Evolutionary conservation across 768 basidiomycete genomes (phyloP), one percentile per base, ranked within the genome.

Genomic region (Podaxis sp.): DNA sequence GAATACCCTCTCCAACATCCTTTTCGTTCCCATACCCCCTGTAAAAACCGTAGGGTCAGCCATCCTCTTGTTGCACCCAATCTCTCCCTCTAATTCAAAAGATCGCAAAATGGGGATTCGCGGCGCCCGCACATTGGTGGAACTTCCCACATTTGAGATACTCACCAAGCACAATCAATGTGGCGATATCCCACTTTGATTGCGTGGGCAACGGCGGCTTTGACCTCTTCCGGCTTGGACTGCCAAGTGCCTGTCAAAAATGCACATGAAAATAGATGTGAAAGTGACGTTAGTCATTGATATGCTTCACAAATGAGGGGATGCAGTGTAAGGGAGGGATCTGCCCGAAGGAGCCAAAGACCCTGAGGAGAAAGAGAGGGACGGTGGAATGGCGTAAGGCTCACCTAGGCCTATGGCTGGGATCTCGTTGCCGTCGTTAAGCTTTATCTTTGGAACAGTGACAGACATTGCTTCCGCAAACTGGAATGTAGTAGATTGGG

Each of bases 1-100:
- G 85, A 68, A 95, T 84, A 10, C 91, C 93, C 62, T 86, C 81
- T 5, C 92, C 93, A 14, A 95, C 92, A 64, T 90, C 87, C 67
- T 85, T 84, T 71, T 94, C 91, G 69, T 93, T 94, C 58, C 81
- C 81, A 67, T 89, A 89, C 44, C 57, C 75, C 79, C 87, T 85
- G 42, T 75, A 62, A 42, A 61, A 27, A 59, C 4, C 18, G 50
- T 63, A 68, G 68, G 68, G 68, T 71, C 67, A 65, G 60, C 40
- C 54, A n/a, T 57, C 28, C 50, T 48, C 21, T 13, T 60, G 36
- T 60, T 27, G 28, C 54, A 57, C 50, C 23, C 50, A 46, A 42
- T 46, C 36, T 27, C 18, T 14, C 36, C 36, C 35, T 21, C 27
- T 18, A 10, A 57, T 50, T 38, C 35, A 32, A 51, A 51, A 25